These are phyloP conservation scores for Eutrema heterophyllum DNA, from an alignment of 345 rosid species.

Conservation along the genomic window DNA sequence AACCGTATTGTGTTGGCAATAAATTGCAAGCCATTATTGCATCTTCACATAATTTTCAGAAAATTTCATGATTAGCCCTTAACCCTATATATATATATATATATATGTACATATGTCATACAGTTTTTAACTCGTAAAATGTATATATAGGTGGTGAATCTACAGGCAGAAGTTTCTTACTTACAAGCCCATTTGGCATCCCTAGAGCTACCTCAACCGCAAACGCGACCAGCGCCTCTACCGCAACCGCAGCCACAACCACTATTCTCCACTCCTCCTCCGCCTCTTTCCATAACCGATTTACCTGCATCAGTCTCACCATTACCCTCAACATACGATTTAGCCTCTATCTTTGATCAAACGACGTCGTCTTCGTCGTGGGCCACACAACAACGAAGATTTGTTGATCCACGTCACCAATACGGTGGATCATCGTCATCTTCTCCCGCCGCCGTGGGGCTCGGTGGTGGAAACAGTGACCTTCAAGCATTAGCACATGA, in stretches of 20 bases:
- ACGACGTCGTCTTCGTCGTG: slow-evolving; percentile 45
- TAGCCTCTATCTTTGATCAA: slow-evolving; percentile 72
- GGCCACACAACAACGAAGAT: slow-evolving; percentile 53
- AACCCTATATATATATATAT: not conserved
- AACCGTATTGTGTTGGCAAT: not conserved
- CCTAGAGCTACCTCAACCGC: slow-evolving; percentile 52
- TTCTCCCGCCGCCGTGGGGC: slow-evolving; percentile 26
- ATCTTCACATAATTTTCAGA: not conserved
- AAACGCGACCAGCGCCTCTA: slow-evolving; percentile 41
- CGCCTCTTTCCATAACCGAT: slow-evolving; percentile 68
- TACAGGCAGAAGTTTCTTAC: slow-evolving; percentile 85
- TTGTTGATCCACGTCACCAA: slow-evolving; percentile 62
- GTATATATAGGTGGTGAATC: slow-evolving; percentile 56
- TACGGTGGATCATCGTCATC: slow-evolving; percentile 29
- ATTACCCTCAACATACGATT: slow-evolving; percentile 50
- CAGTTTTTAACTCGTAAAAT: not conserved
- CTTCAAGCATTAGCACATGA: slow-evolving; percentile 82
- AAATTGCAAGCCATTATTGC: not conserved
- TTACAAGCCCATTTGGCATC: slow-evolving; percentile 70
- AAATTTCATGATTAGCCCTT: not conserved
- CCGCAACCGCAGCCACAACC: slow-evolving; percentile 33
- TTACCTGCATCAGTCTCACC: slow-evolving; percentile 51
- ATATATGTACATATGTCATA: not conserved
- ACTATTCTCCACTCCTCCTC: slow-evolving; percentile 34
- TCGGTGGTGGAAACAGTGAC: slow-evolving; percentile 56